Base-by-base conservation (phyloP, 2,329 filamentous ascomycete species). In the Hypomyces rosellus region DNA sequence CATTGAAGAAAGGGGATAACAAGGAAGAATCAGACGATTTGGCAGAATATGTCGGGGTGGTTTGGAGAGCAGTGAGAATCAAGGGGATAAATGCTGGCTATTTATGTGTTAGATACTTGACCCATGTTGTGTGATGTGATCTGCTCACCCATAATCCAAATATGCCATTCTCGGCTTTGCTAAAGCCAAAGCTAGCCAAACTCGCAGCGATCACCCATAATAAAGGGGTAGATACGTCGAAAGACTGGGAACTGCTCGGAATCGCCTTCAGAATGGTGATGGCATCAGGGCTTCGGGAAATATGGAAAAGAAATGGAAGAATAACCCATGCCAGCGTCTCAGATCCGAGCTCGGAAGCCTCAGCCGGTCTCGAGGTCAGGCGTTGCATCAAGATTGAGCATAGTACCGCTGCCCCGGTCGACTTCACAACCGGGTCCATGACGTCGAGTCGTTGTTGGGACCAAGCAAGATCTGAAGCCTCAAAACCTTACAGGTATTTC, bases 71-170 rank as follows among this genome's bases (percentile, higher is more conserved):
- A 4, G 34, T n/a, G 3, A 62, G 46, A 13, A 64, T 30, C 1
- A 65, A 16, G 2, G 63, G 62, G 0, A 57, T 58, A n/a, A 65
- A 46, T 3, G 49, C 40, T 1, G 63, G 59, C 63, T 65, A 8
- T 3, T 4, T 3, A 20, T 3, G 20, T 16, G 41, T 43, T 30
- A 30, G 25, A 30, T 30, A 30, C 25, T 30, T 30, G 25, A 8
- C 25, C 9, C 25, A 30, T 30, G 4, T 30, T 30, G 25, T 30
- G 25, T 30, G 25, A 30, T 30, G 25, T 6, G 25, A 30, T 30
- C 25, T 5, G 3, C 54, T 53, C 44, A 59, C 54, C 33, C 50
- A 38, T 34, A 52, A 53, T 20, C 46, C 48, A 5, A 50, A 5
- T 1, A 49, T 22, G 11, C 36, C 55, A 33, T 45, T 57, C 18